Evolutionary conservation across 371 early-diverging fungal genomes (phyloP), one percentile per base, ranked within the genome.

Genomic region (Mucor racemosus): DNA sequence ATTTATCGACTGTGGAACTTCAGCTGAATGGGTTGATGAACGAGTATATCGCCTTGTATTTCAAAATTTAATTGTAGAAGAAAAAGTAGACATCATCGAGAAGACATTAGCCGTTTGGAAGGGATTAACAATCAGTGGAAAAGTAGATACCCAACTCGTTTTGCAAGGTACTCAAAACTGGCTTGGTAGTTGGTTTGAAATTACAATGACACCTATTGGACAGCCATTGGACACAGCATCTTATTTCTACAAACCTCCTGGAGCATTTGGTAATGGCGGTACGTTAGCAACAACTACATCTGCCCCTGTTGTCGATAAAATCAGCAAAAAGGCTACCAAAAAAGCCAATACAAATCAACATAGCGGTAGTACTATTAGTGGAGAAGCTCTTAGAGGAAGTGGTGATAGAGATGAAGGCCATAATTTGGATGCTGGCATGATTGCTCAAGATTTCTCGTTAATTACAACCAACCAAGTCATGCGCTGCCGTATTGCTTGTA

Each of bases 61-160:
- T 68, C 97, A 97, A 73, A 98, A 97, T 70, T 74, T 97, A 65
- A 80, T 97, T 50, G 84, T 98, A 5, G 99, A 98, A 73, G 93
- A 94, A 65, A 82, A 84, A 19, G 70, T 79, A 34, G 90, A 90
- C 5, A 84, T 97, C 31, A 72, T 93, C 5, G 79, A 87, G 7
- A 77, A 84, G 61, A 91, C 94, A 0, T 57, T 87, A 10, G 69
- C 76, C 11, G 87, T 96, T 19, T 97, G 97, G 97, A 76, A 76
- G 10, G 80, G 80, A 21, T 56, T 93, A 33, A 80, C 81, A 0
- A 79, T 78, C 44, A 69, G 69, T 31, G 73, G 73, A 11, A 65
- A 75, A 17, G 77, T 87, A 4, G 75, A 76, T 3, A 62, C 64
- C 1, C 71, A 73, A 35, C 48, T 77, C 8, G 75, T 81, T 1